Evolutionary conservation across 129 eudicot species (phyloP).

Genomic region (Flaveria robusta): DNA sequence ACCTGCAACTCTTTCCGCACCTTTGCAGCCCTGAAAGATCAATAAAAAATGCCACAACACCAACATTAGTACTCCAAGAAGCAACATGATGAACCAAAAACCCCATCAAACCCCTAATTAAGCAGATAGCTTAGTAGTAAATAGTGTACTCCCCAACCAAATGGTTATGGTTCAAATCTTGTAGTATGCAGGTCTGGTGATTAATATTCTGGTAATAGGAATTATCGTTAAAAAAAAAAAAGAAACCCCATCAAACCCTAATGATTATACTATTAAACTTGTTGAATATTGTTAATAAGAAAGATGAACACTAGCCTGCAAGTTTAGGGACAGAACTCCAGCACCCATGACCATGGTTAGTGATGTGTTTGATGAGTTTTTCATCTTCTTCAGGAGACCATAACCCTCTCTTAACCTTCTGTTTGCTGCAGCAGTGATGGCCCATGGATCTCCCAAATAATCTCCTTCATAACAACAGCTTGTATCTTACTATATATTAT

Average conservation of each 20-base stretch:
- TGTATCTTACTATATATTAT: constrained; percentile 30
- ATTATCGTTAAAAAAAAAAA: too few relatives aligned
- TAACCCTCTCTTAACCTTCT: constrained; percentile 80
- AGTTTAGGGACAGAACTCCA: constrained; percentile 95
- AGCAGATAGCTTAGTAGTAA: too few relatives aligned
- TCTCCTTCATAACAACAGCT: constrained; percentile 25
- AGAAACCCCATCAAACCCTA: background rate
- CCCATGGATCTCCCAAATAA: constrained; percentile 49
- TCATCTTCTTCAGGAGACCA: constrained; percentile 95
- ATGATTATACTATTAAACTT: background rate
- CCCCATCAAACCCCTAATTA: background rate
- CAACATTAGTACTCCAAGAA: background rate
- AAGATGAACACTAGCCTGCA: constrained; percentile 48
- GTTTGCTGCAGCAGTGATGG: constrained; percentile 91
- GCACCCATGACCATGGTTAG: constrained; percentile 85
- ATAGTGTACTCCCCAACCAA: too few relatives aligned
- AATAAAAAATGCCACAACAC: constrained; percentile 18
- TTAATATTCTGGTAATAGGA: too few relatives aligned
- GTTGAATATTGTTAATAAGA: background rate
- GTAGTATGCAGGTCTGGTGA: too few relatives aligned
- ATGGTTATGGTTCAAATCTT: too few relatives aligned
- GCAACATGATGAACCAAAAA: background rate
- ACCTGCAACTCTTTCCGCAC: constrained; percentile 76
- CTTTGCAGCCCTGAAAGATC: constrained; percentile 57
- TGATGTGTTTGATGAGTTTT: constrained; percentile 64